phyloP scores from a whole-genome alignment of 1,284 basidiomycete species.

The Mycena citricolor region DNA sequence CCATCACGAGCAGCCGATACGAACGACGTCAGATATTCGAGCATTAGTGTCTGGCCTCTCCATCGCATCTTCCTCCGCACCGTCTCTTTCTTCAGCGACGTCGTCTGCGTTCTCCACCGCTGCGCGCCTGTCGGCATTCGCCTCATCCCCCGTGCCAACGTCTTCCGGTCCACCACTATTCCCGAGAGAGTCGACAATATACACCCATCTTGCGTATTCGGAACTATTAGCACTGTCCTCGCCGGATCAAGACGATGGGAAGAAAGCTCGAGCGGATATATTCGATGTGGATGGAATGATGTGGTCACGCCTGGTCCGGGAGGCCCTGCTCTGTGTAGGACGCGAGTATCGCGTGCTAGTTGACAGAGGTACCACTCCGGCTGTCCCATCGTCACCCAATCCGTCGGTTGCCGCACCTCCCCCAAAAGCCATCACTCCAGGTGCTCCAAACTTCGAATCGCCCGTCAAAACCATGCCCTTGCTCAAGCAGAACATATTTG shows the following conservation, averaged over 20 bases:
- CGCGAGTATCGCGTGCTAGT: slow-evolving; percentile 63
- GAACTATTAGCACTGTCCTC: slow-evolving; percentile 12
- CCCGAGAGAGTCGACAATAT: slow-evolving; percentile 1
- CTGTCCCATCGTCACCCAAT: slow-evolving; percentile 23
- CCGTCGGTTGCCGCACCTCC: slow-evolving; percentile 20
- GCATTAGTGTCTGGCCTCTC: slow-evolving; percentile 22
- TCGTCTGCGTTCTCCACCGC: slow-evolving; percentile 6
- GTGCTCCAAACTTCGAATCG: too few relatives aligned
- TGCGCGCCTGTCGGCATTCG: slow-evolving; percentile 2
- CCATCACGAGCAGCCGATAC: slow-evolving; percentile 5
- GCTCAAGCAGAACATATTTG: slow-evolving; percentile 19
- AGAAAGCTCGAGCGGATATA: slow-evolving; percentile 3
- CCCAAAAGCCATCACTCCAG: slow-evolving; percentile 16
- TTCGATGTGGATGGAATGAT: slow-evolving; percentile 18
- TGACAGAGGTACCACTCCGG: slow-evolving; percentile 42
- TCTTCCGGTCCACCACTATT: background rate
- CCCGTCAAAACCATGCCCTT: slow-evolving; percentile 2
- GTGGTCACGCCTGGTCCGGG: slow-evolving; percentile 61
- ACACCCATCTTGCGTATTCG: slow-evolving; percentile 16
- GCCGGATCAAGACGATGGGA: background rate
- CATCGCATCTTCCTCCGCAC: slow-evolving; percentile 9
- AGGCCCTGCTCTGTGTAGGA: slow-evolving; percentile 60
- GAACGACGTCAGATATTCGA: slow-evolving; percentile 15
- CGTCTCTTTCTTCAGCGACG: background rate
- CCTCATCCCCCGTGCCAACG: background rate